Percentiles rank a stretch among this genome's conserved stretches.
Conservation (phyloP, 164 flowering plant genomes). For the Magnolia kwangsiensis region DNA sequence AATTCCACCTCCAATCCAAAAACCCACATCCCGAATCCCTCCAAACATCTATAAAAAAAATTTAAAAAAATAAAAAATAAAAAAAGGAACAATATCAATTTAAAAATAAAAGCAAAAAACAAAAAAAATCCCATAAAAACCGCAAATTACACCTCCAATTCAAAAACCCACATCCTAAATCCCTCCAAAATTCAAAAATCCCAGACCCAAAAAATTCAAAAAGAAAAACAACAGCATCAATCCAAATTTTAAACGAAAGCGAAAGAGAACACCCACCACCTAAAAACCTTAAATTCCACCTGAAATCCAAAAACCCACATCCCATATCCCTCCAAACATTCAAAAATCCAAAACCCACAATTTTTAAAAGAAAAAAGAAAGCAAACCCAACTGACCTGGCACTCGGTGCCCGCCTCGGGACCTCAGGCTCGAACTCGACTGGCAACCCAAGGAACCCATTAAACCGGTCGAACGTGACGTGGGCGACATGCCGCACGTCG, state of each 20-base stretch:
- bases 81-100: neutral
- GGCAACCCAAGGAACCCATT: conserved; percentile 94
- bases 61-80: too few relatives aligned
- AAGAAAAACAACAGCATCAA: neutral
- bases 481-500: conserved; percentile 84
- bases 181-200: neutral
- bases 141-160: neutral
- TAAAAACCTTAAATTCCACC: neutral
- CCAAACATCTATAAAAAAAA: neutral
- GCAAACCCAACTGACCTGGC: conserved; percentile 55
- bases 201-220: neutral
- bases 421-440: conserved; percentile 86
- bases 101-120: neutral
- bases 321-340: neutral
- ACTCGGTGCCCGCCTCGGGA: conserved; percentile 83
- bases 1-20: neutral
- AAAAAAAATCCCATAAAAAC: neutral
- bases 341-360: neutral
- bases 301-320: neutral
- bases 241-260: neutral
- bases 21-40: neutral
- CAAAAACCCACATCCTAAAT: neutral
- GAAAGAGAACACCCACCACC: neutral
- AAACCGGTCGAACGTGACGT: conserved; percentile 92
- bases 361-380: neutral